Conservation (phyloP, 495 filamentous ascomycete genomes). For the Podospora appendiculata region DNA sequence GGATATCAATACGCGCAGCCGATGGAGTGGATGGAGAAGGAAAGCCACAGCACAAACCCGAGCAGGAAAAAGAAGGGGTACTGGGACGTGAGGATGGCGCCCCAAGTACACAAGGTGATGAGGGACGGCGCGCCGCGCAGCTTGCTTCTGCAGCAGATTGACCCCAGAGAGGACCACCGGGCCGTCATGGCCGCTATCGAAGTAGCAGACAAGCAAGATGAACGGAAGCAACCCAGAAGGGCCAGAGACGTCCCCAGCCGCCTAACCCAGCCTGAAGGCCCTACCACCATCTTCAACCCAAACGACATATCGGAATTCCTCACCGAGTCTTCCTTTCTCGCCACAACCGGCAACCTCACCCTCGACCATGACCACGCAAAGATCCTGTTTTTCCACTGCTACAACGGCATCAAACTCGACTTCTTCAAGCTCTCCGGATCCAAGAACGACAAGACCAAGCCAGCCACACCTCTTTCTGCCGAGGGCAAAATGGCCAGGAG, state of each 20-base stretch:
- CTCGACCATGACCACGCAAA: constrained; percentile 16
- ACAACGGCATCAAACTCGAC: constrained; percentile 49
- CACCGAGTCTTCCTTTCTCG: constrained; percentile 9
- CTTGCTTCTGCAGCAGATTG: constrained; percentile 18
- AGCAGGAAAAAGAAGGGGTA: constrained; percentile 20
- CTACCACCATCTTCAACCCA: no score
- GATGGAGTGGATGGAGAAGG: constrained; percentile 7
- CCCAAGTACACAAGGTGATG: neutral
- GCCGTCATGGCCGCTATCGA: constrained; percentile 9
- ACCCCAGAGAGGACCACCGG: constrained; percentile 18
- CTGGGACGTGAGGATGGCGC: constrained; percentile 36
- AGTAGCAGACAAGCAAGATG: neutral
- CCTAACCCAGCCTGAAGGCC: no score
- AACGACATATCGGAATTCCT: neutral
- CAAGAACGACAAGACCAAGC: neutral
- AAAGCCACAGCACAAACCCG: neutral
- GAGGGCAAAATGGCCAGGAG: neutral
- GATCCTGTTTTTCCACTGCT: constrained; percentile 44
- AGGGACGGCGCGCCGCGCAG: constrained; percentile 7
- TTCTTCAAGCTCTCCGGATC: constrained; percentile 10
- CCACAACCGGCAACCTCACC: neutral
- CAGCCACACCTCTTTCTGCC: neutral
- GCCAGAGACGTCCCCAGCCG: neutral
- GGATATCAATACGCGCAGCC: constrained; percentile 3
- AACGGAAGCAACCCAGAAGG: neutral